Evolutionary conservation across 2,329 filamentous ascomycete species (phyloP), one percentile per base, ranked within the genome.

Genomic region (Penicillium glabrum): DNA sequence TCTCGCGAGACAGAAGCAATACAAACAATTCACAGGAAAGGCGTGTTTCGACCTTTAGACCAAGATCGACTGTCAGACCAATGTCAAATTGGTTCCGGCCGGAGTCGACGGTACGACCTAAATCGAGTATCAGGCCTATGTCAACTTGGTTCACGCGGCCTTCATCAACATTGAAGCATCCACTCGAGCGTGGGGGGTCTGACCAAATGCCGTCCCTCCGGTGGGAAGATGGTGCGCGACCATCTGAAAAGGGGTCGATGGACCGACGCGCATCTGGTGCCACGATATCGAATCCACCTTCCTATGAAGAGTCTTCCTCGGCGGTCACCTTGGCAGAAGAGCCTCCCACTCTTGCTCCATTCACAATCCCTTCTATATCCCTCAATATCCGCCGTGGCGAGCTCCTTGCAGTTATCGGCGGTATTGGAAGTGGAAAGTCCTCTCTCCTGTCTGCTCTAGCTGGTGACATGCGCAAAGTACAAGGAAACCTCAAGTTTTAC

Each of bases 361-460:
- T 50, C 19, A 10, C 16, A 4, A 19, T 50, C 2, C 35, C 47
- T 9, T 27, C 33, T 27, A 27, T 50, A 13, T 39, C 33, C n/a
- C 33, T 50, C 11, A 50, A 41, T 33, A 14, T 54, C n/a, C 45
- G 35, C 8, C 66, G 68, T 4, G 69, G 75, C 43, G 76, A 78
- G 59, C 64, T 75, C 19, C 33, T 74, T 5, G 72, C 92, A 2
- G 88, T 96, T 19, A 96, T 75, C 48, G 73, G 73, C 7, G 65
- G 77, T 21, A 78, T 78, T 16, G 77, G 93, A 88, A 31, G 88
- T 93, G 93, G 93, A 6, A 97, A 98, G 77, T 93, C 84, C 47
- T 96, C 92, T 0, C 78, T 98, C 2, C 83, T 98, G 3, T 89
- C 91, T 35, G 91, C 93, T 0, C 78, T 98, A 45, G 92, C 92